These are phyloP conservation scores for Carex kokanica DNA, from an alignment of 176 grass and related monocot species.

Conservation along the genomic window DNA sequence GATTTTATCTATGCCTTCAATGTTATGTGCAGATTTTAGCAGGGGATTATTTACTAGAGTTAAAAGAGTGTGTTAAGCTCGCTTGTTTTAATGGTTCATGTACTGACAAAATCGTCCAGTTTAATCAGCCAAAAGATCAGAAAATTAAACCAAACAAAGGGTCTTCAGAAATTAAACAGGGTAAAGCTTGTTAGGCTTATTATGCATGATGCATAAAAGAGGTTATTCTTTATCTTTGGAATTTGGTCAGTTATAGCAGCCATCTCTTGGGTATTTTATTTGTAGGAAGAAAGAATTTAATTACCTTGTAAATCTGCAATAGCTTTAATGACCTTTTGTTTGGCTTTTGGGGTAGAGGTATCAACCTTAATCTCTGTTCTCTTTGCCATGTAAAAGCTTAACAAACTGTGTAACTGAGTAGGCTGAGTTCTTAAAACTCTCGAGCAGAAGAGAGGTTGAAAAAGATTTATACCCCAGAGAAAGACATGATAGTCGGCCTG, in stretches of 20 bases:
- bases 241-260: background rate
- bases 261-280: background rate
- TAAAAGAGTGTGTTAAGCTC: background rate
- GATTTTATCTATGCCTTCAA: constrained; percentile 66
- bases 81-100: background rate
- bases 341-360: constrained; percentile 36
- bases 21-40: background rate
- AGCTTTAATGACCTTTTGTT: constrained; percentile 63
- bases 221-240: background rate
- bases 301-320: constrained; percentile 60
- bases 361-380: constrained; percentile 35
- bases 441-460: background rate
- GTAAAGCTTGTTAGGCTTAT: background rate
- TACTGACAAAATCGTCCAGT: background rate
- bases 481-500: background rate
- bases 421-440: background rate
- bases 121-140: background rate
- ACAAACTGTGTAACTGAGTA: too few relatives aligned
- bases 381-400: background rate
- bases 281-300: background rate
- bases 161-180: background rate
- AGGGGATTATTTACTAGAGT: background rate
- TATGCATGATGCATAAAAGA: too few relatives aligned
- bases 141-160: background rate
- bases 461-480: background rate